Base-by-base conservation (phyloP, 495 filamentous ascomycete genomes). In the Bacidia gigantensis region DNA sequence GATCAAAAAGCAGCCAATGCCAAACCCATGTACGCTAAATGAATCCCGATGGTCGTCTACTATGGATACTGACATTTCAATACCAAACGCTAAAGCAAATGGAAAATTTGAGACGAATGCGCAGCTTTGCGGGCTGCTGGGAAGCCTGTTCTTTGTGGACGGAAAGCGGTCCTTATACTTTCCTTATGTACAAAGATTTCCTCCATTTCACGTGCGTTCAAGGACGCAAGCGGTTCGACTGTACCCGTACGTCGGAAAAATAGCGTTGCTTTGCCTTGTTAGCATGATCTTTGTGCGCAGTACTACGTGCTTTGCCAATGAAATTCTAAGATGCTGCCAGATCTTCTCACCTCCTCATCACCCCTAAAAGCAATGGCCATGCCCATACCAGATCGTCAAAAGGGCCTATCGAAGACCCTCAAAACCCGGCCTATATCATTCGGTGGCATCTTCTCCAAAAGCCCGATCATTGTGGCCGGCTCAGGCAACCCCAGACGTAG, bases 351-450 rank as follows among this genome's bases (percentile, higher is more conserved):
- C 14, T 35, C 29, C 14, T 35, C 29, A 35, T 14, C 29, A 14
- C 14, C 29, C 14, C 14, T 14, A 7, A 5, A 35, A 35, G 29
- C 29, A 35, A 35, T 35, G 29, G 7, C 29, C 29, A 7, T 35
- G 7, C 5, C 29, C 14, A 35, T 35, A n/a, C n/a, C n/a, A n/a
- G n/a, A n/a, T 14, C 29, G 17, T 29, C 25, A 38, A n/a, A 38
- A 32, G 14, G 14, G 26, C 26, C 24, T 17, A 5, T 24, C 17
- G 25, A 21, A 50, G 32, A 18, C 12, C n/a, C n/a, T 22, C 47
- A 50, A 38, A 9, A n/a, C 47, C 7, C 24, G 47, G 23, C 47
- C 47, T 3, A 50, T 50, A 22, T 50, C 47, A 7, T 50, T 50
- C 29, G 47, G 47, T 32, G 26, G 25, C 18, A 32, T 50, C 11